Evolutionary conservation across 164 flowering plant species (phyloP).

Genomic region (Akebia trifoliata): DNA sequence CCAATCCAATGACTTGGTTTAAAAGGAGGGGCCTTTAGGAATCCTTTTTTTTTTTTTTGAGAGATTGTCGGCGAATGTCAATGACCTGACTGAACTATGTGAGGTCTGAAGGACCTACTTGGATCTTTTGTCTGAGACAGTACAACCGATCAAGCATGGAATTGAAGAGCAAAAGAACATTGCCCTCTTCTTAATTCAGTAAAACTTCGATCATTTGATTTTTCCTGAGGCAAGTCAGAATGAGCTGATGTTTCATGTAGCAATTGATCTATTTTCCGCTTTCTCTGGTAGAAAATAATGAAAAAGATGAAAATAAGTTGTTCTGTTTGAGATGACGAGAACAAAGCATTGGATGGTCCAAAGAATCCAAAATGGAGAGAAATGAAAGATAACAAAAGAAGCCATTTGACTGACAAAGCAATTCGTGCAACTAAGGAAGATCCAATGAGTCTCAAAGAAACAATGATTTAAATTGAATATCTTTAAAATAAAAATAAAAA

Average conservation of each 20-base stretch:
- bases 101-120: not conserved
- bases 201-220: conserved; percentile 11
- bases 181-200: conserved; percentile 11
- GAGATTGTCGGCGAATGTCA: conserved; percentile 12
- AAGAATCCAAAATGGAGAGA: no score
- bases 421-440: no score
- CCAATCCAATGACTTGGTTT: conserved; percentile 8
- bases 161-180: conserved; percentile 15
- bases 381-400: no score
- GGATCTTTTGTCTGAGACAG: conserved; percentile 9
- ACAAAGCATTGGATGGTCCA: no score
- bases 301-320: not conserved
- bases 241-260: conserved; percentile 8
- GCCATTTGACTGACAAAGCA: no score
- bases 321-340: no score
- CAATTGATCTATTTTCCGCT: conserved; percentile 21
- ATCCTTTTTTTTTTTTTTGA: conserved; percentile 16
- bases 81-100: conserved; percentile 9
- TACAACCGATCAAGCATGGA: conserved; percentile 17
- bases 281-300: conserved; percentile 24
- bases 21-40: not conserved
- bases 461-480: no score
- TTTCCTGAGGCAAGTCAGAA: conserved; percentile 9
- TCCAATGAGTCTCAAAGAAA: no score
- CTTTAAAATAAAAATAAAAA: no score